Percentiles rank a stretch among this genome's conserved stretches.
These are phyloP conservation scores for Neopestalotiopsis sp. DNA, from an alignment of 2,329 filamentous ascomycete species.

Conservation along the genomic window DNA sequence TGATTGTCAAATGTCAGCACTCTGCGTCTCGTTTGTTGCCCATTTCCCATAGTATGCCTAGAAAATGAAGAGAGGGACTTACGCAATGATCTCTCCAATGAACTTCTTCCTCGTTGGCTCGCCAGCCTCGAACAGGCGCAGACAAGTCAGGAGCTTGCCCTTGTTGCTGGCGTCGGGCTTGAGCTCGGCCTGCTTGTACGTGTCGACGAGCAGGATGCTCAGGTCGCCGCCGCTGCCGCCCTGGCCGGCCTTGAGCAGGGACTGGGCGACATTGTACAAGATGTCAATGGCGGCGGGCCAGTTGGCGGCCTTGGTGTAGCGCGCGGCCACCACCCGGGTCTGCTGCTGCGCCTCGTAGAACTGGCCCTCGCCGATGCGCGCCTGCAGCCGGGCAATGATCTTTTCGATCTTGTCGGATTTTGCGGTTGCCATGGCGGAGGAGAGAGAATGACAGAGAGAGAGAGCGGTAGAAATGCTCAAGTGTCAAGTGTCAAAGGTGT, in stretches of 20 bases:
- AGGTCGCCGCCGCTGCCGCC: conserved; percentile 92
- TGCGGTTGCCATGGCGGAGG: conserved; percentile 21
- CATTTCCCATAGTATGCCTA: neutral
- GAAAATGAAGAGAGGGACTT: conserved; percentile 33
- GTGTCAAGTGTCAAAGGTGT: neutral
- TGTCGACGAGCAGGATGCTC: conserved; percentile 84
- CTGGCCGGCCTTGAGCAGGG: conserved; percentile 89
- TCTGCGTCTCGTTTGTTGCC: neutral
- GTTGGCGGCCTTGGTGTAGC: conserved; percentile 88
- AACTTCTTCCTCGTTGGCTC: conserved; percentile 95
- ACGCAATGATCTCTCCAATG: conserved; percentile 82
- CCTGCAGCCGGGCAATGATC: conserved; percentile 73
- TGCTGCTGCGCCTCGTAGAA: conserved; percentile 99
- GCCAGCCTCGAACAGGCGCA: conserved; percentile 79
- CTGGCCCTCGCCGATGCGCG: conserved; percentile 88
- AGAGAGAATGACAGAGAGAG: neutral
- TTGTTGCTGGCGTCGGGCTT: conserved; percentile 77
- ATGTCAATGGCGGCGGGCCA: conserved; percentile 88
- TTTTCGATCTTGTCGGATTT: conserved; percentile 56
- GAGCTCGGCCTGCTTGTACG: conserved; percentile 86
- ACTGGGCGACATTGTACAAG: conserved; percentile 81
- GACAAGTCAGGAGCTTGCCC: conserved; percentile 75
- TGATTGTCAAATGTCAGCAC: conserved; percentile 12
- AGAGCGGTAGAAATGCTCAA: too few relatives aligned
- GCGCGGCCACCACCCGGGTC: conserved; percentile 90